These are phyloP conservation scores for Linum lewisii DNA, from an alignment of 345 rosid species.

Conservation along the genomic window DNA sequence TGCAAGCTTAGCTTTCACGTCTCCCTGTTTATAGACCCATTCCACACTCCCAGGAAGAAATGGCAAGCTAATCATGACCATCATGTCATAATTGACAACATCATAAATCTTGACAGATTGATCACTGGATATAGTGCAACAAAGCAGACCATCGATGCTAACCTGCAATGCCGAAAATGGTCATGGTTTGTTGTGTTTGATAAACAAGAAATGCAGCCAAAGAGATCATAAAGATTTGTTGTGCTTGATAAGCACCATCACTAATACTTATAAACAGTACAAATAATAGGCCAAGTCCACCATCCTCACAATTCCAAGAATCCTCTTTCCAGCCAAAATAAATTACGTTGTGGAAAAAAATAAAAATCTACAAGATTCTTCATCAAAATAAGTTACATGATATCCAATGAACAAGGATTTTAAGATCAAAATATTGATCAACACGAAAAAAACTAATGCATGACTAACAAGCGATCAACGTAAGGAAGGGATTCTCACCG, in stretches of 20 bases:
- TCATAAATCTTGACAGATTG: constrained; percentile 84
- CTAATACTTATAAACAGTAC: background rate
- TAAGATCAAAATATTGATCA: background rate
- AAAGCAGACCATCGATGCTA: constrained; percentile 83
- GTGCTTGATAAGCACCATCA: background rate
- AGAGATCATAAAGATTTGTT: background rate
- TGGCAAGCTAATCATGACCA: constrained; percentile 85
- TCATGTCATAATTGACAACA: constrained; percentile 96
- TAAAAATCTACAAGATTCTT: background rate
- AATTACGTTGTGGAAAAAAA: too few relatives aligned
- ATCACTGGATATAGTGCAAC: constrained; percentile 86
- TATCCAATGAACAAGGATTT: background rate
- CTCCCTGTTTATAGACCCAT: constrained; percentile 93
- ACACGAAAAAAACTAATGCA: background rate
- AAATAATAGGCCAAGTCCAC: background rate
- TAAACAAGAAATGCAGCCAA: background rate
- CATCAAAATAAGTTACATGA: background rate
- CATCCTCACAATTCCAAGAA: background rate
- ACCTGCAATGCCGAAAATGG: constrained; percentile 77
- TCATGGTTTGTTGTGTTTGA: constrained; percentile 55
- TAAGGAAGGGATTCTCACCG: constrained; percentile 41
- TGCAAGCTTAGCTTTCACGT: constrained; percentile 88
- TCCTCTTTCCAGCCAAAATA: background rate
- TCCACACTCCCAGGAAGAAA: constrained; percentile 76
- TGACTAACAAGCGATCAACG: background rate